Evolutionary conservation across 83 land plant genomes (phyloP), one percentile per base, ranked within the genome.

Genomic region (Picea mariana): DNA sequence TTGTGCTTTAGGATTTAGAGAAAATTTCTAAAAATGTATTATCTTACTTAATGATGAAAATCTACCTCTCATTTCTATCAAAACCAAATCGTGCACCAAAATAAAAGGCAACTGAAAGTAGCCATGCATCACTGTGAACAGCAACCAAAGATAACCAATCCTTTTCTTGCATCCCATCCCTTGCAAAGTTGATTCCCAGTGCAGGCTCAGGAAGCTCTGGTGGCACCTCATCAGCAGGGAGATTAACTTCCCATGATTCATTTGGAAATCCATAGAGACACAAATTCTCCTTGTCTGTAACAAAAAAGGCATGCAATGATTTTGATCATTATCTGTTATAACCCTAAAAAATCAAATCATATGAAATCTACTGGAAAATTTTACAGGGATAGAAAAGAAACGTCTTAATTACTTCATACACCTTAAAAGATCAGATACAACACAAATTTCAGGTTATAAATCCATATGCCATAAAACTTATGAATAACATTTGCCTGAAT

Each of bases 151-250:
- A 78, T 75, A 90, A 68, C 92, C 92, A 90, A 76, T 89, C 92
- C 68, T 90, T 89, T 6, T 91, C 92, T 34, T 82, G 83, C 92
- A 90, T 90, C 5, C 92, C 92, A 84, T 90, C 92, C 64, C 92
- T 82, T 27, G 92, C 92, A 84, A 90, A 90, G 80, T 90, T 90
- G 55, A 90, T 90, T 21, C 92, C 92, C 64, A 90, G 67, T 16
- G 91, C 92, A 8, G 92, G 92, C 84, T 90, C 92, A 6, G 92
- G 92, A 72, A 90, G 92, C 42, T 90, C 92, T 31, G 92, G 89
- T 31, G 92, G 92, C 24, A 89, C 89, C 60, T 89, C 91, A 81
- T 89, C 91, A 49, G 91, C 91, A 52, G 92, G 92, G 15, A 89
- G 27, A 67, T 79, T 90, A 16, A 90, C 92, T 84, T 89, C 89